phyloP scores from a whole-genome alignment of 169 alveolate species.

The Plasmodium coatneyi region DNA sequence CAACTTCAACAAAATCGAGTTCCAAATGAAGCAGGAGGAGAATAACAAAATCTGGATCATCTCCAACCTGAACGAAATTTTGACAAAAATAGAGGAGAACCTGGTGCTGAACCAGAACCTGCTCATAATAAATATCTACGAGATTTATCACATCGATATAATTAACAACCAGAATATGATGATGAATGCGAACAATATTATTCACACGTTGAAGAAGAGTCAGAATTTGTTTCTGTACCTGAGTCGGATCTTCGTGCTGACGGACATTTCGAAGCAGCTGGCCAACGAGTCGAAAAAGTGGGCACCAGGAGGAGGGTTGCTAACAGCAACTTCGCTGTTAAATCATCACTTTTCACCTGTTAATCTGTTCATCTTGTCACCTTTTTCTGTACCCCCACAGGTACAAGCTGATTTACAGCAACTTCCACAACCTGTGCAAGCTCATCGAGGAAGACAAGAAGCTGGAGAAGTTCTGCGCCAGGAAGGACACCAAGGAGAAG shows the following conservation, averaged over 20 bases:
- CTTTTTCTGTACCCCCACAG: not conserved
- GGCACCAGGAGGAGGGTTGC: not conserved
- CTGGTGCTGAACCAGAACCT: constrained; percentile 62
- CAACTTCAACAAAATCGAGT: constrained; percentile 66
- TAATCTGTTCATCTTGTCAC: not conserved
- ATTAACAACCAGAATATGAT: constrained; percentile 70
- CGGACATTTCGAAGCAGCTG: constrained; percentile 65
- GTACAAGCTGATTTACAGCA: constrained; percentile 58
- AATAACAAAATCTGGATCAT: constrained; percentile 56
- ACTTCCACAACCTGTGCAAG: constrained; percentile 53
- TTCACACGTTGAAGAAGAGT: constrained; percentile 56
- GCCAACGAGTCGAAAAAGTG: constrained; percentile 71
- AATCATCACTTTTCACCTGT: not conserved
- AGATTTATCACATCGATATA: constrained; percentile 63
- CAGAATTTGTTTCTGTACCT: constrained; percentile 59
- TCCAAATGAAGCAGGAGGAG: constrained; percentile 71
- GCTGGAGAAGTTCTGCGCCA: constrained; percentile 50
- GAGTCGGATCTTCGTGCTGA: constrained; percentile 57
- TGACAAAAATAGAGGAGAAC: constrained; percentile 64
- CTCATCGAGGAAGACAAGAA: constrained; percentile 68
- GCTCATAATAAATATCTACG: constrained; percentile 60
- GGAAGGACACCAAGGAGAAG: constrained; percentile 70
- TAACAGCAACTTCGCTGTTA: not conserved
- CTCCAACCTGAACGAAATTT: constrained; percentile 67
- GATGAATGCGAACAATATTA: constrained; percentile 63